phyloP scores from a whole-genome alignment of 75 land plant species.

The Azolla pinnata region DNA sequence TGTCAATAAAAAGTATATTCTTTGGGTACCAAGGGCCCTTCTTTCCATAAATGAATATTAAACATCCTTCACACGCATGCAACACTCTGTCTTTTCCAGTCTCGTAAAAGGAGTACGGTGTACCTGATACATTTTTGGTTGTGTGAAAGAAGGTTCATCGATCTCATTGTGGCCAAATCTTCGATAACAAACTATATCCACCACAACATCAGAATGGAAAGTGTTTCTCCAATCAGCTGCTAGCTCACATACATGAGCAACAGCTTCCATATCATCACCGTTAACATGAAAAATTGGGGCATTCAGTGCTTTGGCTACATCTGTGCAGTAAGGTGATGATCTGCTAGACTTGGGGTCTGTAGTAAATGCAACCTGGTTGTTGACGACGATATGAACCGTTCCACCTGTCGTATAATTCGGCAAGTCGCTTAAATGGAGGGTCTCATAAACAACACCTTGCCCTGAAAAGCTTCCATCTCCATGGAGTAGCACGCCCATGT shows the following conservation, averaged over 20 bases:
- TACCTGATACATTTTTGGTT: constrained; percentile 94
- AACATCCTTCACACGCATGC: too few species aligned
- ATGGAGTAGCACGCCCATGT: constrained; percentile 76
- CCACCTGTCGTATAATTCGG: constrained; percentile 94
- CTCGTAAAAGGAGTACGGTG: too few species aligned
- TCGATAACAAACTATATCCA: constrained; percentile 87
- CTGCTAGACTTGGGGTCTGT: constrained; percentile 85
- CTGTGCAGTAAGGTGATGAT: constrained; percentile 92
- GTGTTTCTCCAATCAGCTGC: constrained; percentile 58
- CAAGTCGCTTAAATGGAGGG: constrained; percentile 85
- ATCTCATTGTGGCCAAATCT: constrained; percentile 97
- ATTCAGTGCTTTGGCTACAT: constrained; percentile 89
- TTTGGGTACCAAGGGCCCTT: too few species aligned
- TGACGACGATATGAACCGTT: constrained; percentile 86
- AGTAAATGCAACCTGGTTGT: constrained; percentile 96
- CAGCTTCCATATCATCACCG: constrained; percentile 96
- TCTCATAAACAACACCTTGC: constrained; percentile 96
- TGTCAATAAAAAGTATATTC: too few species aligned
- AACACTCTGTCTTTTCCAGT: too few species aligned
- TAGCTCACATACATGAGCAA: constrained; percentile 50
- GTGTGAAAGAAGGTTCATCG: constrained; percentile 93
- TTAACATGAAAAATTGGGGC: constrained; percentile 96
- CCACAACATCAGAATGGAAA: constrained; percentile 90
- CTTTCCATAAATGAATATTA: too few species aligned
- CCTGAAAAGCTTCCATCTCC: constrained; percentile 99